Base-by-base conservation (phyloP, 768 basidiomycete genomes). In the Phylloporus arenicola region DNA sequence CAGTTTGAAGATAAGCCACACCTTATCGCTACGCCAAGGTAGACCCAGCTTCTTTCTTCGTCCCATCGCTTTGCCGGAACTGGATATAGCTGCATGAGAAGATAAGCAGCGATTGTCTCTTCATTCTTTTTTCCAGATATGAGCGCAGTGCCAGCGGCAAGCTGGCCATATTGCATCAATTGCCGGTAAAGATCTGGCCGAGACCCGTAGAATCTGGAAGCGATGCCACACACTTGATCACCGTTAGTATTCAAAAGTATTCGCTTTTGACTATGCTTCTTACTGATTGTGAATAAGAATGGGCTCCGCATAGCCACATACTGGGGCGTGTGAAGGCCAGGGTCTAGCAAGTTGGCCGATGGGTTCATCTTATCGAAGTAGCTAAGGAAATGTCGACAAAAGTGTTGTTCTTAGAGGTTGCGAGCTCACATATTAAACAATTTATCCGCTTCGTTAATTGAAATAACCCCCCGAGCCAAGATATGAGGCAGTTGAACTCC, bases 221-320 rank as follows among this genome's bases (percentile, higher is more conserved):
- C 82, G 49, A 93, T 80, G 2, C 89, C 92, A 64, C 92, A 95
- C 35, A 96, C 88, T 89, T 60, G 25, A 48, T 37, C 29, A 20
- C 31, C n/a, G 52, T 55, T 30, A 65, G 45, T 34, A 47, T 37
- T 42, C 11, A 6, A 29, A 43, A 40, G 12, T 20, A 11, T 22
- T 4, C n/a, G 12, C 10, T 4, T 9, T 30, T 24, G 14, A 40
- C 35, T 17, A n/a, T 14, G 41, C 29, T 56, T 81, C 83, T 79
- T 59, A 91, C 88, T 80, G 51, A 92, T 89, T 29, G 93, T 94
- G 68, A 95, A 92, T 33, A 97, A 67, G 73, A 95, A 95, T 3
- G 92, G 90, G 59, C 86, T 90, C 19, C 93, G 81, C 67, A 83
- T 82, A 56, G 83, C 86, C 2, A 88, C 88, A 55, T 75, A 78